Conservation (phyloP, 2,329 filamentous ascomycete genomes). For the Neocucurbitaria cava region DNA sequence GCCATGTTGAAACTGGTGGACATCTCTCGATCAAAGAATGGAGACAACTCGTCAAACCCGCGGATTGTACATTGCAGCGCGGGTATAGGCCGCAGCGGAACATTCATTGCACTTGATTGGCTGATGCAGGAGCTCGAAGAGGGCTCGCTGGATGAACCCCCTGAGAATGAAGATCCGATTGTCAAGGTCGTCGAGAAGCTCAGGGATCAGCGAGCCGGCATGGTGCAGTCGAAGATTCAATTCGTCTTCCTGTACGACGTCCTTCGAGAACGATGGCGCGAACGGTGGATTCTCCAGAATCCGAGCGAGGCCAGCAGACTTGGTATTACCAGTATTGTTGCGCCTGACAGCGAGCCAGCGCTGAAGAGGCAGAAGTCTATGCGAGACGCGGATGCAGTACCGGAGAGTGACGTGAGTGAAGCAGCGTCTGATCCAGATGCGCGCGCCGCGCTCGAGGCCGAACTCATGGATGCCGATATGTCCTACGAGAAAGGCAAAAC, state of each 20-base stretch:
- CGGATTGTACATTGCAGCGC: slow-evolving; percentile 79
- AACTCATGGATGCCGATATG: slow-evolving; percentile 37
- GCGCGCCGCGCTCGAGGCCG: slow-evolving; percentile 42
- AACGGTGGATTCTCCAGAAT: slow-evolving; percentile 50
- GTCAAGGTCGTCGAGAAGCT: slow-evolving; percentile 80
- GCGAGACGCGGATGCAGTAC: slow-evolving; percentile 11
- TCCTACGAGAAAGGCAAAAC: slow-evolving; percentile 39
- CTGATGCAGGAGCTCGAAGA: slow-evolving; percentile 81
- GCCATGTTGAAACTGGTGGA: slow-evolving; percentile 74
- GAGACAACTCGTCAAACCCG: slow-evolving; percentile 62
- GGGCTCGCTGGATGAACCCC: slow-evolving; percentile 66
- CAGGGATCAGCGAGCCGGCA: slow-evolving; percentile 86
- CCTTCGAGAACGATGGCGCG: slow-evolving; percentile 74
- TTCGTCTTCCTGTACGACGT: slow-evolving; percentile 90
- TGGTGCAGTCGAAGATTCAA: slow-evolving; percentile 91
- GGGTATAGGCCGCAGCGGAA: slow-evolving; percentile 91
- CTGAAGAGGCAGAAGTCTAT: slow-evolving; percentile 40
- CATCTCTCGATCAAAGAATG: slow-evolving; percentile 68
- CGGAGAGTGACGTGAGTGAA: slow-evolving; percentile 3
- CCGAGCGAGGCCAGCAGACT: slow-evolving; percentile 37
- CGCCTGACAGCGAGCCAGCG: slow-evolving; percentile 25
- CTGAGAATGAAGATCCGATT: slow-evolving; percentile 69
- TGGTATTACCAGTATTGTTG: slow-evolving; percentile 19
- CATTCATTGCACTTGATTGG: slow-evolving; percentile 95
- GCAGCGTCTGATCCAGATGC: slow-evolving; percentile 21